A percentile compares a stretch with the other conserved stretches of the same genome.
Conservation (phyloP, 148 eudicot genomes). For the Cornus kousa region DNA sequence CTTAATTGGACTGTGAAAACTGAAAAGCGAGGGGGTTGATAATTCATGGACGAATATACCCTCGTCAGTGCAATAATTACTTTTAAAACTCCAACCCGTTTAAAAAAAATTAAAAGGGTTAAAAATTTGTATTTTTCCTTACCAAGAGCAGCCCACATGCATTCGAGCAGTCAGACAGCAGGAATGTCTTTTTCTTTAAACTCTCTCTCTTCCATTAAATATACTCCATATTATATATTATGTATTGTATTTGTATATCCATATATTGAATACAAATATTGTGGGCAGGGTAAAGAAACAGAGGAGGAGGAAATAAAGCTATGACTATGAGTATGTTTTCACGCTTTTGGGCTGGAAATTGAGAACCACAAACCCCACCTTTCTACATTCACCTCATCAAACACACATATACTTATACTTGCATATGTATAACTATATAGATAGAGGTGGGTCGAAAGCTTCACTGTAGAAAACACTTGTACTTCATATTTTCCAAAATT, state of each 20-base stretch:
- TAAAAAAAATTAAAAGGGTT: neutral
- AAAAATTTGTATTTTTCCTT: neutral
- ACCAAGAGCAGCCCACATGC: neutral
- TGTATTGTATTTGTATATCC: neutral
- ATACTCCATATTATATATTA: neutral
- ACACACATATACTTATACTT: too few species aligned
- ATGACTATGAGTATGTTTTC: neutral
- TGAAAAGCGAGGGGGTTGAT: too few species aligned
- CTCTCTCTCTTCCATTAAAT: neutral
- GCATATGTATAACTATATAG: neutral
- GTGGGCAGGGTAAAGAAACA: neutral
- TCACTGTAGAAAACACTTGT: neutral
- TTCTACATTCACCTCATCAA: conserved; percentile 1
- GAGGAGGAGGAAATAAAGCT: neutral
- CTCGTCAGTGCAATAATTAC: too few species aligned
- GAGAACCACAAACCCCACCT: conserved; percentile 9
- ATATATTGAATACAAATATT: neutral
- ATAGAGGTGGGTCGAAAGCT: conserved; percentile 6
- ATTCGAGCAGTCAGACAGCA: neutral
- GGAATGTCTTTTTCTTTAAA: neutral
- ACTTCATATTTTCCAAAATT: neutral
- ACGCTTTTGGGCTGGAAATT: conserved; percentile 34
- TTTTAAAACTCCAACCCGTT: too few species aligned
- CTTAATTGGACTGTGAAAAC: too few species aligned
- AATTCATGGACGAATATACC: too few species aligned